Conservation (phyloP, 2,329 filamentous ascomycete genomes). For the Monosporascus sp. region DNA sequence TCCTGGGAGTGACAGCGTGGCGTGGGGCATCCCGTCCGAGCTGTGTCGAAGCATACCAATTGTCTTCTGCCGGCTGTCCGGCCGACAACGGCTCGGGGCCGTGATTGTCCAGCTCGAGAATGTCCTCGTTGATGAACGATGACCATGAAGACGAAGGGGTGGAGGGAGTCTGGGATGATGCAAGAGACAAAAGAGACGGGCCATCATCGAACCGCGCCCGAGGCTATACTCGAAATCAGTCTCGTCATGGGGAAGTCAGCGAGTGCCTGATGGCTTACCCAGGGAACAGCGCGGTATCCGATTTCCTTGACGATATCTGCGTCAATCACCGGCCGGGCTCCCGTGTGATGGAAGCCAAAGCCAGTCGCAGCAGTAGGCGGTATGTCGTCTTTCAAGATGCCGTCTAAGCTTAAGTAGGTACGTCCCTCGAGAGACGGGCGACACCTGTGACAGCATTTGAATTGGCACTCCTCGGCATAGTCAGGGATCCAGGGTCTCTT, state of each 20-base stretch:
- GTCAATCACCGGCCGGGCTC: constrained; percentile 38
- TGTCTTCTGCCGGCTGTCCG: background rate
- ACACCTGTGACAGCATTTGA: constrained; percentile 45
- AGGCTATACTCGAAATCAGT: constrained; percentile 10
- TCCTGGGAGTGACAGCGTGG: no score
- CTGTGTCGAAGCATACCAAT: no score
- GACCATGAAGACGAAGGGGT: background rate
- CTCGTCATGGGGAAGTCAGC: background rate
- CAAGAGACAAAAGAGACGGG: background rate
- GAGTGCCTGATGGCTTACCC: constrained; percentile 25
- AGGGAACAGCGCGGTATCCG: constrained; percentile 31
- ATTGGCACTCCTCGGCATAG: constrained; percentile 39
- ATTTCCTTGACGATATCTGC: constrained; percentile 33
- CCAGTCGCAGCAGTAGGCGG: constrained; percentile 43
- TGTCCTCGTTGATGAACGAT: background rate
- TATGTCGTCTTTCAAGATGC: constrained; percentile 43
- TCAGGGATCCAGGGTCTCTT: constrained; percentile 33
- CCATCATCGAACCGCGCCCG: background rate
- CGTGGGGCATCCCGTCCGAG: no score
- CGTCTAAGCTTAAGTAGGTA: constrained; percentile 44
- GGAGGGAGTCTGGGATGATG: background rate
- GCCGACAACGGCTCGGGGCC: background rate
- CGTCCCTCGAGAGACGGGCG: constrained; percentile 38
- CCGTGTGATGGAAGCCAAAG: constrained; percentile 44
- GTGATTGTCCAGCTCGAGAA: background rate